Percentiles rank a stretch among this genome's conserved stretches.
Conservation (phyloP, 805 yeast genomes). For the Myxozyma neglecta region DNA sequence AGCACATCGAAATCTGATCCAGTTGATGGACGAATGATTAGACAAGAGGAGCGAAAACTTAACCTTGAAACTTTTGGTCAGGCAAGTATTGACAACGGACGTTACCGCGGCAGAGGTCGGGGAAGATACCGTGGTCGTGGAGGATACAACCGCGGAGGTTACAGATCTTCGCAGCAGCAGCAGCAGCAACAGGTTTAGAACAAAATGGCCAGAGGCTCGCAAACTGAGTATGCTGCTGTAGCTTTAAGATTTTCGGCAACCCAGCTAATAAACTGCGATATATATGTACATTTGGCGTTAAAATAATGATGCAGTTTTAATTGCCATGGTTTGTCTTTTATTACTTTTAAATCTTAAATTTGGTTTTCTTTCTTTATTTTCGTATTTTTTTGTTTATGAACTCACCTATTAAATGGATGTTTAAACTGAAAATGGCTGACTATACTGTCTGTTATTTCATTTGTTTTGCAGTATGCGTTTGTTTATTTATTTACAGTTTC, state of each 20-base stretch:
- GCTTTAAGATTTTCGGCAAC: background rate
- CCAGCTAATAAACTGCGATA: background rate
- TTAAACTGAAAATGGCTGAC: background rate
- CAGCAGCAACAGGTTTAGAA: conserved; percentile 4
- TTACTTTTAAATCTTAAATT: background rate
- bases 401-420: background rate
- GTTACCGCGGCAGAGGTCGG: conserved; percentile 53
- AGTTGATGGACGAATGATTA: conserved; percentile 49
- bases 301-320: background rate
- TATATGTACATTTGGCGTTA: background rate
- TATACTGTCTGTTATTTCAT: background rate
- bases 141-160: conserved; percentile 31
- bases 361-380: background rate
- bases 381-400: background rate
- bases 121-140: conserved; percentile 47
- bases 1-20: conserved; percentile 55
- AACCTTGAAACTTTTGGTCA: conserved; percentile 86
- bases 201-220: background rate
- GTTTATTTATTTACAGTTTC: background rate
- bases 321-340: background rate
- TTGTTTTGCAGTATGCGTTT: background rate
- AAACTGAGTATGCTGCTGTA: background rate
- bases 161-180: conserved; percentile 8
- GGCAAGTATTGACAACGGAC: conserved; percentile 49
- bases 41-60: conserved; percentile 70